Evolutionary conservation across 331 rosid species (phyloP), one percentile per base, ranked within the genome.

Genomic region (Spiraea crenata): DNA sequence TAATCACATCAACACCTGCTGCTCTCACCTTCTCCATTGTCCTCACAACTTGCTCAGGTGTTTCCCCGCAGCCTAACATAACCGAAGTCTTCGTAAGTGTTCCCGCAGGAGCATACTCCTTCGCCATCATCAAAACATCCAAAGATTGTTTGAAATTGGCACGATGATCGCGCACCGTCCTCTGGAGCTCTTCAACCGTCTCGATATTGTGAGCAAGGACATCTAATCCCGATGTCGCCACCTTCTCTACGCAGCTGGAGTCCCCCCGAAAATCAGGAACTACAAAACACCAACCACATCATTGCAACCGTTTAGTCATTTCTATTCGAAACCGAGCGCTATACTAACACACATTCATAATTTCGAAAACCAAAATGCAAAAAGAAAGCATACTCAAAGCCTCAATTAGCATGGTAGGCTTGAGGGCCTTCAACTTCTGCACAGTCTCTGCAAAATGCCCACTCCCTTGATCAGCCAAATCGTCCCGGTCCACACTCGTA

Each of bases 181-280:
- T 81, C 77, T 95, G 99, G 81, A 95, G 99, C 85, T 91, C 99
- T 82, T 95, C 99, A 51, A 91, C 98, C 38, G 99, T 95, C 81
- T 95, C 99, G 39, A 95, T 95, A 71, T 95, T 95, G 83, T 95
- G 99, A 37, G 99, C 99, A 79, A 95, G 81, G 74, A 95, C 99
- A 79, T 95, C 98, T 69, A 95, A 74, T 57, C 99, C 99, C 9
- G 99, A 95, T 63, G 73, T 86, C 48, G 99, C 88, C 77, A 95
- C 96, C 82, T 71, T 89, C 85, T 86, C 89, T 35, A 95, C 92
- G 73, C 96, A 91, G 44, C 80, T 69, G 17, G 84, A 47, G 71
- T 95, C 89, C 87, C 99, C 99, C 80, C 81, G 91, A 73, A 95
- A 95, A 79, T 95, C 99, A 70, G 99, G 99, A 83, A 91, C 99